A percentile compares a stretch with the other conserved stretches of the same genome.
These are phyloP conservation scores for Naganishia friedmannii DNA, from an alignment of 768 basidiomycete species.

Conservation along the genomic window DNA sequence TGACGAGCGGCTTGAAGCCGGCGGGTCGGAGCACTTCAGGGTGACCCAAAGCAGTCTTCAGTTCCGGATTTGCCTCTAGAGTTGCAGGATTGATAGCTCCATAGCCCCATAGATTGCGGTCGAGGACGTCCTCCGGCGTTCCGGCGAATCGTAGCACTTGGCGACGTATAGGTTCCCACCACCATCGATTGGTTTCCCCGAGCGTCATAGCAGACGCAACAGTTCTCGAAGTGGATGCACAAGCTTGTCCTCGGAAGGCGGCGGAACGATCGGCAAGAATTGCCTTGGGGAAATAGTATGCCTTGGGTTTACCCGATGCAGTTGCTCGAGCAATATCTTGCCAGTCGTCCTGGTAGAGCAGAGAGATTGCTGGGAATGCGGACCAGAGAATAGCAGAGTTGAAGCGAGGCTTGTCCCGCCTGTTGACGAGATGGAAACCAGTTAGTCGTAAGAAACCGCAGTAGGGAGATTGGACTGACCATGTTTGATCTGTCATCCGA, in stretches of 20 bases:
- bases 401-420: conserved; percentile 73
- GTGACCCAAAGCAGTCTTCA: neutral
- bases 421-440: neutral
- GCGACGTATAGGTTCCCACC: conserved; percentile 75
- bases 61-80: conserved; percentile 15
- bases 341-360: conserved; percentile 71
- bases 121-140: conserved; percentile 48
- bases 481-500: conserved; percentile 48
- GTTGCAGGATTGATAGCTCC: conserved; percentile 45
- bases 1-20: conserved; percentile 68
- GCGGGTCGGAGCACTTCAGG: conserved; percentile 20
- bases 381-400: conserved; percentile 73
- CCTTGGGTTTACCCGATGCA: conserved; percentile 44
- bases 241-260: conserved; percentile 65
- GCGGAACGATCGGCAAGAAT: conserved; percentile 74
- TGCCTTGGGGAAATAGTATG: conserved; percentile 69
- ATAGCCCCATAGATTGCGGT: conserved; percentile 44
- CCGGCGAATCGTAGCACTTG: conserved; percentile 69
- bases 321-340: conserved; percentile 59
- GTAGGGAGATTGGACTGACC: conserved; percentile 32
- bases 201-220: conserved; percentile 62
- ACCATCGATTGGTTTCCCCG: conserved; percentile 57
- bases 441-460: neutral
- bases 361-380: conserved; percentile 61
- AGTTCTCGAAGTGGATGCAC: conserved; percentile 65